Conservation (phyloP, 768 basidiomycete genomes). For the Tricholomella constricta region DNA sequence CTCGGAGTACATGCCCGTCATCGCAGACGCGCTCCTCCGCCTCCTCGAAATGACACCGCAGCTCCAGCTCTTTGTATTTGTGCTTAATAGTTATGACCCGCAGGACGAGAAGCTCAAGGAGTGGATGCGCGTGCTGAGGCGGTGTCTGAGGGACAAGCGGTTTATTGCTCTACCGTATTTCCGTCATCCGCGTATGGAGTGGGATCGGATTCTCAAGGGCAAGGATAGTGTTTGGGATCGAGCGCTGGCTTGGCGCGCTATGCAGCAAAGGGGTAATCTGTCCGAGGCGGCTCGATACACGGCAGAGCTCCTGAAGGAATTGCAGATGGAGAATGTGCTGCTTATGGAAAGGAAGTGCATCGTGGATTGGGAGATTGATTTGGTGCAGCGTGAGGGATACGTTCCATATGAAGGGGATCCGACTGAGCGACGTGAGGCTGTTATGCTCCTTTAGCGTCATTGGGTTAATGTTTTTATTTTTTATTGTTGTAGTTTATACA, state of each 20-base stretch:
- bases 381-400: constrained; percentile 25
- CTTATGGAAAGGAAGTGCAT: neutral
- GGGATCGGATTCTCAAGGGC: constrained; percentile 9
- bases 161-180: constrained; percentile 13
- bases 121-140: constrained; percentile 2
- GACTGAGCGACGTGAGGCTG: constrained; percentile 12
- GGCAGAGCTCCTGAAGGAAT: neutral
- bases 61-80: constrained; percentile 10
- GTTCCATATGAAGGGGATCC: constrained; percentile 18
- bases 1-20: neutral
- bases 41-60: neutral
- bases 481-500: constrained; percentile 1
- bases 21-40: neutral
- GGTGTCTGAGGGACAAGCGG: constrained; percentile 4
- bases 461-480: neutral
- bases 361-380: constrained; percentile 28
- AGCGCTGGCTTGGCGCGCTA: constrained; percentile 15
- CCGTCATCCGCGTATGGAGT: constrained; percentile 10
- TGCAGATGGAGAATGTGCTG: neutral
- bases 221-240: constrained; percentile 11
- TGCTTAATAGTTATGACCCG: neutral
- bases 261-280: neutral
- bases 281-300: neutral
- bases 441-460: neutral
- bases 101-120: neutral